A percentile compares a stretch with the other conserved stretches of the same genome.
These are phyloP conservation scores for Thamnidium elegans DNA, from an alignment of 192 early-diverging fungal species.

Conservation along the genomic window DNA sequence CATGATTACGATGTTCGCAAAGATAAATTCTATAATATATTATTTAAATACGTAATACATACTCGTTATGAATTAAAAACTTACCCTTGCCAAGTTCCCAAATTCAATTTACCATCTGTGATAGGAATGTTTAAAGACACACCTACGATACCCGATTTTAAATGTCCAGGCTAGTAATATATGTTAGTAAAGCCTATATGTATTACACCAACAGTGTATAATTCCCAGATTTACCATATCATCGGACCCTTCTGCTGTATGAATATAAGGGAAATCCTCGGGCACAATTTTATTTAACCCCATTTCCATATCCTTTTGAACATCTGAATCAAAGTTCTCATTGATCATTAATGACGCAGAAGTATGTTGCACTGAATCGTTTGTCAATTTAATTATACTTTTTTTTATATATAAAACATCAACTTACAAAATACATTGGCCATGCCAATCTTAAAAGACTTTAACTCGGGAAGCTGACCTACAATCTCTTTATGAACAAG, in stretches of 20 bases:
- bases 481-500: slow-evolving; percentile 71
- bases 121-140: slow-evolving; percentile 86
- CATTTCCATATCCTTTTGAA: slow-evolving; percentile 85
- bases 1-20: slow-evolving; percentile 68
- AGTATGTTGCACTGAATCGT: slow-evolving; percentile 74
- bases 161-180: slow-evolving; percentile 67
- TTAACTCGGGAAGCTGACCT: slow-evolving; percentile 60
- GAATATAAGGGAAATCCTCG: slow-evolving; percentile 72
- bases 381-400: neutral
- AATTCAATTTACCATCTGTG: slow-evolving; percentile 67
- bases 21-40: slow-evolving; percentile 57
- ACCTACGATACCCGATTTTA: slow-evolving; percentile 82
- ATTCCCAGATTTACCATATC: slow-evolving; percentile 64
- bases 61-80: neutral
- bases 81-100: slow-evolving; percentile 87
- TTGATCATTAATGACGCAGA: slow-evolving; percentile 87
- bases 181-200: neutral
- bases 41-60: neutral
- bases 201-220: neutral
- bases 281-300: slow-evolving; percentile 79
- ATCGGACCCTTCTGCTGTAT: slow-evolving; percentile 84
- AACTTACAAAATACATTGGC: slow-evolving; percentile 77
- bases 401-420: neutral
- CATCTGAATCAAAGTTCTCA: slow-evolving; percentile 78
- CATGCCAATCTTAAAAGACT: slow-evolving; percentile 69